Evolutionary conservation across 1,139 yeast species (phyloP).

Genomic region (Diutina siamensis): DNA sequence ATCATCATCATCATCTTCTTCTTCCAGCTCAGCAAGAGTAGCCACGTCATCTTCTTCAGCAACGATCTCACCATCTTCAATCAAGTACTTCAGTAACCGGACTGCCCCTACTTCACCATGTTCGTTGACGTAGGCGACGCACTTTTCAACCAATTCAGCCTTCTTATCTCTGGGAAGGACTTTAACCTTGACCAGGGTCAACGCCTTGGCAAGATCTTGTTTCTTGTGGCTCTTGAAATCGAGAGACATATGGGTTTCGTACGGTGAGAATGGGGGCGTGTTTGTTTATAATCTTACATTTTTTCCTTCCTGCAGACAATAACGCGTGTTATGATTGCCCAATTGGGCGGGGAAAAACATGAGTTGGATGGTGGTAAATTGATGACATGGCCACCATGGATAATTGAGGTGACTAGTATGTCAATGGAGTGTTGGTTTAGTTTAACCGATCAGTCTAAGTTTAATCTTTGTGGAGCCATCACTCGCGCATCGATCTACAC

Average conservation of each 20-base stretch:
- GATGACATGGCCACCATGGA: background rate
- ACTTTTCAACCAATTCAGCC: slow-evolving; percentile 3
- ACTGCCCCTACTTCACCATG: slow-evolving; percentile 3
- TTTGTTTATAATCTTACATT: background rate
- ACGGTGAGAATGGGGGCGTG: background rate
- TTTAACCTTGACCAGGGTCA: slow-evolving; percentile 4
- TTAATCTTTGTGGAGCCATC: no score
- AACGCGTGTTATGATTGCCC: slow-evolving; percentile 2
- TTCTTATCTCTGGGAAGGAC: slow-evolving; percentile 1
- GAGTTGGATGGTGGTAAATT: no score
- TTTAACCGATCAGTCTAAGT: no score
- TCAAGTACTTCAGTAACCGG: background rate
- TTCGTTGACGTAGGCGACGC: slow-evolving; percentile 1
- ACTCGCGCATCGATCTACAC: no score
- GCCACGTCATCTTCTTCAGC: slow-evolving; percentile 12
- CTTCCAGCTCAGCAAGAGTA: slow-evolving; percentile 4
- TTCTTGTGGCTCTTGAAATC: slow-evolving; percentile 3
- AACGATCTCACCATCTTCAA: slow-evolving; percentile 7
- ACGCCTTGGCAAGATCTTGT: slow-evolving; percentile 5
- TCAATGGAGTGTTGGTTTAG: no score
- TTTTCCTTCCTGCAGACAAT: background rate
- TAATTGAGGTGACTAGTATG: no score
- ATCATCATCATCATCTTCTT: slow-evolving; percentile 13
- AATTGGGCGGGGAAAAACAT: background rate
- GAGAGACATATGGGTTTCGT: background rate